These are phyloP conservation scores for Podospora conica DNA, from an alignment of 495 filamentous ascomycete genomes.

Conservation along the genomic window DNA sequence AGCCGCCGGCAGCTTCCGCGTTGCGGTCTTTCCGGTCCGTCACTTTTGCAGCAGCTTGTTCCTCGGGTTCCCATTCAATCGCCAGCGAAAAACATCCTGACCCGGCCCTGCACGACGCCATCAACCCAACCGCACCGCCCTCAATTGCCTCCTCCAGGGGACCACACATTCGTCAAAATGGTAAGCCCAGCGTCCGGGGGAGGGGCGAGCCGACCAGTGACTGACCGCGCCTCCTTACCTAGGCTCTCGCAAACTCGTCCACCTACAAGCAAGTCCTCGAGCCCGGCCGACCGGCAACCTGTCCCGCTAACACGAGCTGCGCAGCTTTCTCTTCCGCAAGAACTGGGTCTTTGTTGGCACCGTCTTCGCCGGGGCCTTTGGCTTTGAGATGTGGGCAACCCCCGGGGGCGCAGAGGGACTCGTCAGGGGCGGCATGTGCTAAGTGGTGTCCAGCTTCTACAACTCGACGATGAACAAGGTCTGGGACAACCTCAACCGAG, in stretches of 20 bases:
- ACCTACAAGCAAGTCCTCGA: slow-evolving; percentile 74
- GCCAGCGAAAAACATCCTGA: slow-evolving; percentile 17
- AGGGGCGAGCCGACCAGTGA: not conserved
- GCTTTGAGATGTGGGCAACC: slow-evolving; percentile 77
- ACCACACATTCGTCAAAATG: slow-evolving; percentile 28
- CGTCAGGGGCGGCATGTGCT: slow-evolving; percentile 13
- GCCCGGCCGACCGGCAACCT: slow-evolving; percentile 10
- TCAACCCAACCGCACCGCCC: slow-evolving; percentile 9
- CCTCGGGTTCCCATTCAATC: slow-evolving; percentile 11
- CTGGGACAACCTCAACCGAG: slow-evolving; percentile 85
- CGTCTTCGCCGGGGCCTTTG: slow-evolving; percentile 84
- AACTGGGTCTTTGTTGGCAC: slow-evolving; percentile 80
- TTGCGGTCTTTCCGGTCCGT: slow-evolving; percentile 24
- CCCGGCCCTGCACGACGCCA: slow-evolving; percentile 8
- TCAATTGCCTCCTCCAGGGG: slow-evolving; percentile 22
- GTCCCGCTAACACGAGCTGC: slow-evolving; percentile 27
- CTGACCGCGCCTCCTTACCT: slow-evolving; percentile 31
- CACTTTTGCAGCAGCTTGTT: slow-evolving; percentile 20
- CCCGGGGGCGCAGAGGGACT: not conserved
- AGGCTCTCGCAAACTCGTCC: slow-evolving; percentile 17
- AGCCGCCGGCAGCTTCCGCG: slow-evolving; percentile 24
- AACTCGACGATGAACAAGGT: slow-evolving; percentile 69
- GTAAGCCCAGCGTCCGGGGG: slow-evolving; percentile 20
- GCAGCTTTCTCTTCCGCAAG: slow-evolving; percentile 72
- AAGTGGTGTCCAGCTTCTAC: slow-evolving; percentile 55